phyloP scores from a whole-genome alignment of 2,329 filamentous ascomycete genomes.

The Penicillium sclerotigenum region DNA sequence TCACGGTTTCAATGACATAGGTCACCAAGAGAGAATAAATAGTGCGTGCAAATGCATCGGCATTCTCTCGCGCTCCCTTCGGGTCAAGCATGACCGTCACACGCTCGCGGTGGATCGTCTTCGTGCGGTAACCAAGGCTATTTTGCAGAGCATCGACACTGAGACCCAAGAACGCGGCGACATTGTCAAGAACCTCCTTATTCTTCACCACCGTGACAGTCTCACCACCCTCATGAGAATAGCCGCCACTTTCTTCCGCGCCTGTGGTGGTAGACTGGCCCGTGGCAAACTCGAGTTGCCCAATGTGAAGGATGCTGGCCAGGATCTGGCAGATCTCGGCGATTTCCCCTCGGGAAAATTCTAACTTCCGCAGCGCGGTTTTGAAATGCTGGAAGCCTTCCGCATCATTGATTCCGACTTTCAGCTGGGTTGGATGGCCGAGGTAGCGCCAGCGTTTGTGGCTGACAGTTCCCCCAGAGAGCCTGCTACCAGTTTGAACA shows the following conservation, averaged over 20 bases:
- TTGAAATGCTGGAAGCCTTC: conserved; percentile 98
- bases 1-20: conserved; percentile 89
- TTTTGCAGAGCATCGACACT: conserved; percentile 75
- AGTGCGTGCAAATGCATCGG: conserved; percentile 88
- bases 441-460: conserved; percentile 93
- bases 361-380: conserved; percentile 86
- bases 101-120: conserved; percentile 90
- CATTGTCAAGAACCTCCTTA: conserved; percentile 78
- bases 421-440: conserved; percentile 92
- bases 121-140: conserved; percentile 91
- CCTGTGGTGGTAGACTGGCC: conserved; percentile 73
- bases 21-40: conserved; percentile 91
- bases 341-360: conserved; percentile 89
- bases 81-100: conserved; percentile 99
- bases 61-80: conserved; percentile 81
- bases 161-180: conserved; percentile 94
- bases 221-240: conserved; percentile 90
- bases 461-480: conserved; percentile 52
- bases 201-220: conserved; percentile 86
- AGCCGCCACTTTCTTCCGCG: conserved; percentile 90
- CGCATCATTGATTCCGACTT: conserved; percentile 92
- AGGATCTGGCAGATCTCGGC: conserved; percentile 95
- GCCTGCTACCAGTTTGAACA: conserved; percentile 45
- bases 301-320: conserved; percentile 92
- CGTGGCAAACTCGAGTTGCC: conserved; percentile 89